phyloP scores from a whole-genome alignment of 2,329 filamentous ascomycete species.

The Sclerotinia spermophila region DNA sequence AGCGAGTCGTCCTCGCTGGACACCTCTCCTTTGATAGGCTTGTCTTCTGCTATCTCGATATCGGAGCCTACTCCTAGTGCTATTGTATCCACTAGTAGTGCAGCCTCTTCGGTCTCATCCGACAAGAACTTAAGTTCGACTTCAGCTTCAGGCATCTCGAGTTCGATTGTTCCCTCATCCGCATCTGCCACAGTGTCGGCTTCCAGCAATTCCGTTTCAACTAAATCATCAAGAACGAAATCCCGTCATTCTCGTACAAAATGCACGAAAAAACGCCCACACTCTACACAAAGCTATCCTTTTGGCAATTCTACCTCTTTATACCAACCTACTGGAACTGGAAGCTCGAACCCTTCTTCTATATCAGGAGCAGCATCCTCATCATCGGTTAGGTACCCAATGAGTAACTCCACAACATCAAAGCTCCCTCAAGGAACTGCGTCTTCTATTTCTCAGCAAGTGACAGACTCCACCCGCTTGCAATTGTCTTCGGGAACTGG shows the following conservation, averaged over 20 bases:
- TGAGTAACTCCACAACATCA: background rate
- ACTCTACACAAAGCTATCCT: background rate
- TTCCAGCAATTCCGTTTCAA: background rate
- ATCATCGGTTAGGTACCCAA: background rate
- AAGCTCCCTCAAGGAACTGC: background rate
- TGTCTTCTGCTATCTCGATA: too few relatives aligned
- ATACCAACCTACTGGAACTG: background rate
- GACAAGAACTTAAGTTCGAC: background rate
- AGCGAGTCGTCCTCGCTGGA: too few relatives aligned
- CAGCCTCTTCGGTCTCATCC: background rate
- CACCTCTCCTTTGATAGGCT: too few relatives aligned
- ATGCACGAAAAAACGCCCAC: background rate
- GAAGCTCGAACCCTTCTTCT: background rate
- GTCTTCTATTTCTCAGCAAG: background rate
- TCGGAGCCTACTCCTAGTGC: too few relatives aligned
- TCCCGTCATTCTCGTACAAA: background rate
- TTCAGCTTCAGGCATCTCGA: background rate
- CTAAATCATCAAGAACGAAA: background rate
- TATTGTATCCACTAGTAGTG: too few relatives aligned
- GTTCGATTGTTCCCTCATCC: background rate
- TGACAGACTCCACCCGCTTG: background rate
- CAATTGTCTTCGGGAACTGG: background rate
- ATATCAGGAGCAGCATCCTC: background rate
- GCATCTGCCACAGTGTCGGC: background rate
- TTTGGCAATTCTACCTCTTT: background rate